A percentile compares a stretch with the other conserved stretches of the same genome.
These are phyloP conservation scores for Moesziomyces globuligerus DNA, from an alignment of 1,284 basidiomycete species.

Conservation along the genomic window DNA sequence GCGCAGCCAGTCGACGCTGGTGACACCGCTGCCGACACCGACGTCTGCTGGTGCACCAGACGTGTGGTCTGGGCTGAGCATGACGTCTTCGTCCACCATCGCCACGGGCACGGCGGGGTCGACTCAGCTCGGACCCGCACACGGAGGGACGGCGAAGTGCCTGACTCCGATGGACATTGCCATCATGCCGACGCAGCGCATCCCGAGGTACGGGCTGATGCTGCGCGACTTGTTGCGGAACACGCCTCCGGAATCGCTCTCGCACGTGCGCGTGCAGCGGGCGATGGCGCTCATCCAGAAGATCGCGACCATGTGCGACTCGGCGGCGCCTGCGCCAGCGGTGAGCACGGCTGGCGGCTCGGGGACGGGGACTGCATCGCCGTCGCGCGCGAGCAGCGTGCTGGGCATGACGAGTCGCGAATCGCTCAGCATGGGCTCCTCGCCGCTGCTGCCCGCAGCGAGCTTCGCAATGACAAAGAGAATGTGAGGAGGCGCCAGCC, in stretches of 20 bases:
- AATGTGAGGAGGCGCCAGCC: no score
- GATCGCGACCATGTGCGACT: constrained; percentile 42
- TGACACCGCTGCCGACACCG: constrained; percentile 18
- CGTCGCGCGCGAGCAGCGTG: constrained; percentile 17
- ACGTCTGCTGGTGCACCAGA: constrained; percentile 4
- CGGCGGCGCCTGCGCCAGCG: constrained; percentile 18
- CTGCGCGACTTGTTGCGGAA: constrained; percentile 57
- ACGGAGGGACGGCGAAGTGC: constrained; percentile 28
- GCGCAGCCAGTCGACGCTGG: constrained; percentile 30
- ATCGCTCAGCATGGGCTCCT: not conserved
- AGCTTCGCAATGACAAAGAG: constrained; percentile 13
- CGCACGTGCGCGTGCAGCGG: constrained; percentile 47
- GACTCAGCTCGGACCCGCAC: not conserved
- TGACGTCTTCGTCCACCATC: constrained; percentile 1
- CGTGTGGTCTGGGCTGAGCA: constrained; percentile 10
- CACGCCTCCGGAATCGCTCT: constrained; percentile 54
- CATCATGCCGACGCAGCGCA: constrained; percentile 65
- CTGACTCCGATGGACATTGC: constrained; percentile 60
- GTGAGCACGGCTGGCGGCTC: constrained; percentile 1
- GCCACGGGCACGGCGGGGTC: not conserved
- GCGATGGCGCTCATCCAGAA: constrained; percentile 37
- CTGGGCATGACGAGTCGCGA: constrained; percentile 18
- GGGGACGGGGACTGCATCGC: constrained; percentile 18
- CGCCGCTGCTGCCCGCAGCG: constrained; percentile 4
- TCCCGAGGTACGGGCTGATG: constrained; percentile 58